Evolutionary conservation across 2,329 filamentous ascomycete genomes (phyloP), one percentile per base, ranked within the genome.

Genomic region (Colletotrichum sp.): DNA sequence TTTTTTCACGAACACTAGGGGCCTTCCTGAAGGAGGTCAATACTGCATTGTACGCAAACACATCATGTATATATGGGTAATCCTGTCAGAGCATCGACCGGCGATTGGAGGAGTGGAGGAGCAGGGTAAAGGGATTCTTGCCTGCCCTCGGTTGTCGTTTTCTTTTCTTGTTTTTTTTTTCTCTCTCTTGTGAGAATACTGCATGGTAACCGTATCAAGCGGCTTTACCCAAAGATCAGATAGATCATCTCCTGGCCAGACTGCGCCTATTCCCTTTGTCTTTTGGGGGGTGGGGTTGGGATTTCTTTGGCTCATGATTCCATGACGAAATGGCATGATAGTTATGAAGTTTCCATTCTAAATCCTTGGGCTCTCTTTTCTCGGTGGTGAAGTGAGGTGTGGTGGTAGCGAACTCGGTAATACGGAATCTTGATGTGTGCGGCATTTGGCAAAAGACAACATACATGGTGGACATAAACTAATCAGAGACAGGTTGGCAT

Each of bases 251-350:
- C 68, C 68, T 74, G 77, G 72, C 75, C 76, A 78, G 77, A 73
- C 74, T 69, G 69, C 72, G 70, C 69, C 77, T 59, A 52, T 71
- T 73, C 64, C 76, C 63, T 76, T 76, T 72, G 69, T 76, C 36
- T 72, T 69, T 34, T 59, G 71, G 66, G 18, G 32, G 44, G 44
- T 52, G 30, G 57, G 68, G 70, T 77, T 70, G 70, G 66, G 55
- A 75, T 78, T 57, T 78, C 44, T 75, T 69, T 66, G 76, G 75
- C 67, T 78, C 72, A 78, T 78, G 77, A 78, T 74, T 72, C 76
- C 73, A 78, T 78, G 77, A 78, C 64, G 77, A 78, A 78, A 78
- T 78, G 77, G 76, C 76, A 78, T 78, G 77, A 78, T 71, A 77
- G 72, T 78, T 78, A 78, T 66, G 77, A 78, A 77, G 70, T 28